Evolutionary conservation across 805 yeast genomes (phyloP).

Genomic region (Ogataea salicorniae): DNA sequence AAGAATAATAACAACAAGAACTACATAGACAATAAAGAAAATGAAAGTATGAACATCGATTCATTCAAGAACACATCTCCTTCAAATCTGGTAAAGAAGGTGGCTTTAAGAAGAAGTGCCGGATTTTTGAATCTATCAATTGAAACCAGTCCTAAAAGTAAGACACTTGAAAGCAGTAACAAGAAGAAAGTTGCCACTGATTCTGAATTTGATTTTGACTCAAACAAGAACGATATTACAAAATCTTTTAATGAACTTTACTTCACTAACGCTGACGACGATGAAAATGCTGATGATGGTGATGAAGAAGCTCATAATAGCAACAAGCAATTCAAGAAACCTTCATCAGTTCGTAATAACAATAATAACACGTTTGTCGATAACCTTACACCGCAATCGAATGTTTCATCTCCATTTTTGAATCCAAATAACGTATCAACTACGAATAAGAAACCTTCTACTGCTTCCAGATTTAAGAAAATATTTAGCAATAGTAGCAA

Average conservation of each 20-base stretch:
- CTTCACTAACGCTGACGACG: slow-evolving; percentile 17
- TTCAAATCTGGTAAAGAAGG: slow-evolving; percentile 21
- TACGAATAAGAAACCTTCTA: slow-evolving; percentile 13
- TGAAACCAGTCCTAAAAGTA: slow-evolving; percentile 30
- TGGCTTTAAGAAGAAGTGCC: slow-evolving; percentile 44
- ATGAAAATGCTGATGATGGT: not conserved
- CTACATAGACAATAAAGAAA: slow-evolving; percentile 10
- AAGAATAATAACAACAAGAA: not conserved
- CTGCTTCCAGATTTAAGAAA: slow-evolving; percentile 21
- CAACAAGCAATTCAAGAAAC: not conserved
- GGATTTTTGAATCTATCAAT: slow-evolving; percentile 47
- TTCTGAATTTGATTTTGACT: slow-evolving; percentile 23
- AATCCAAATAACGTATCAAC: slow-evolving; percentile 14
- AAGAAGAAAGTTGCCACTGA: slow-evolving; percentile 5
- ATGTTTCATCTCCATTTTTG: slow-evolving; percentile 22
- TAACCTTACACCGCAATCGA: slow-evolving; percentile 13
- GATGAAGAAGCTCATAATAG: not conserved
- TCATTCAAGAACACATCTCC: slow-evolving; percentile 6
- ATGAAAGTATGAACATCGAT: slow-evolving; percentile 1
- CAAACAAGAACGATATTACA: slow-evolving; percentile 25
- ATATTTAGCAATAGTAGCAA: slow-evolving; percentile 7
- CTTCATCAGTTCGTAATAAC: not conserved
- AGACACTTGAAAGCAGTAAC: slow-evolving; percentile 4
- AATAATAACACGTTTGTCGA: slow-evolving; percentile 3
- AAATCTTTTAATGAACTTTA: slow-evolving; percentile 32